Base-by-base conservation (phyloP, 2,329 filamentous ascomycete species). In the Chaetomium olivaceum region DNA sequence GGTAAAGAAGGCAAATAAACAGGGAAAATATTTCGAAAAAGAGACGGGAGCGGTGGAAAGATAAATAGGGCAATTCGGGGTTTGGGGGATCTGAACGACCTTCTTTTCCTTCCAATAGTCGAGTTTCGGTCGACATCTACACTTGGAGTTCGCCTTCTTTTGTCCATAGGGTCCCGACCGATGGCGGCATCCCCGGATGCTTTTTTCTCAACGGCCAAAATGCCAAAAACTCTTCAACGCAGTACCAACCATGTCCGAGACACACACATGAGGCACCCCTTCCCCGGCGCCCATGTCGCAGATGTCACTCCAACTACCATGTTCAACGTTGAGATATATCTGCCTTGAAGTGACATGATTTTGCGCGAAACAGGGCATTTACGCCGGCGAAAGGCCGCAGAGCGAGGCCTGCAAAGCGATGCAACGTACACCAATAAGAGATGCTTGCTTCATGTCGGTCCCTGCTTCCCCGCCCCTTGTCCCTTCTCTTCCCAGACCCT, bases 401-500 rank as follows among this genome's bases (percentile, higher is more conserved):
- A 7, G 27, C 57, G 39, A 36, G 33, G 16, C 23, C 25, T 51
- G 48, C 16, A 48, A 63, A 31, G 36, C 39, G 36, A 52, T 48
- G 62, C 29, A 36, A 31, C 39, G n/a, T 57, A n/a, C 43, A 52
- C 67, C 67, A 68, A 64, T 63, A 16, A 64, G 25, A 64, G 21
- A 36, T 16, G 27, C 25, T 29, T 60, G 64, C 46, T 25, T 57
- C 33, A 54, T 65, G 61, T 52, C 48, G 52, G 23, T 46, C 63
- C 63, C 29, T 65, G 59, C 59, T 67, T 68, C 66, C 66, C 66
- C 66, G 66, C 8, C 66, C 63, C 68, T 58, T 68, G 68, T 27
- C n/a, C 46, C 43, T 36, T 56, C 31, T 55, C 54, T 5, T 46
- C n/a, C 25, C 33, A 46, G n/a, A 31, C 29, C 16, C 39, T 43